Percentiles rank a stretch among this genome's conserved stretches.
Evolutionary conservation across 2,329 filamentous ascomycete genomes (phyloP).

Genomic region (Sclerotinia subarctica): DNA sequence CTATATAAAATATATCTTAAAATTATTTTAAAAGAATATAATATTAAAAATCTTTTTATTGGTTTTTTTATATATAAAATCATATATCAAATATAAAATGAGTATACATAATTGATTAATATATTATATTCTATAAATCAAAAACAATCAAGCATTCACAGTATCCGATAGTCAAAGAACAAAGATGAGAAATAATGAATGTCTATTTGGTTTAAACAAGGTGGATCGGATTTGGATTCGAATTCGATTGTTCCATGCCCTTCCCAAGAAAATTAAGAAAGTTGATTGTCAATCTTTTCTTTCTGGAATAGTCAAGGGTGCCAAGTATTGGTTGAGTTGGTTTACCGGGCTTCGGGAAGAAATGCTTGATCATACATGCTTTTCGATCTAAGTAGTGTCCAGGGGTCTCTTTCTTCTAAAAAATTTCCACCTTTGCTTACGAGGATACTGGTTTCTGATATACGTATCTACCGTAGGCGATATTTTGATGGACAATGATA

Average conservation of each 20-base stretch:
- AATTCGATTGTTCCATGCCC: not conserved
- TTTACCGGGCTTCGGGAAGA: not conserved
- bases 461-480: too few relatives aligned
- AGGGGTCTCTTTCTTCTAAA: not conserved
- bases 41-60: not conserved
- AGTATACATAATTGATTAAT: not conserved
- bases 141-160: not conserved
- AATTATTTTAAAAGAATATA: not conserved
- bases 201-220: not conserved
- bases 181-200: not conserved
- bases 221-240: not conserved
- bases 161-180: not conserved
- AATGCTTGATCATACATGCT: not conserved
- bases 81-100: not conserved
- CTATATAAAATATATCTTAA: too few relatives aligned
- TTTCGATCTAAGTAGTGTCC: not conserved
- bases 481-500: too few relatives aligned
- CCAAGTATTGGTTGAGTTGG: not conserved
- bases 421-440: not conserved
- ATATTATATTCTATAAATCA: not conserved
- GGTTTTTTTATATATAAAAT: not conserved
- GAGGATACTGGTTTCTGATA: not conserved
- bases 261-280: not conserved
- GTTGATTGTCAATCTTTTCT: not conserved
- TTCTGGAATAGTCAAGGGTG: not conserved